phyloP scores from a whole-genome alignment of 805 yeast species.

The Komagataella pseudopastoris region DNA sequence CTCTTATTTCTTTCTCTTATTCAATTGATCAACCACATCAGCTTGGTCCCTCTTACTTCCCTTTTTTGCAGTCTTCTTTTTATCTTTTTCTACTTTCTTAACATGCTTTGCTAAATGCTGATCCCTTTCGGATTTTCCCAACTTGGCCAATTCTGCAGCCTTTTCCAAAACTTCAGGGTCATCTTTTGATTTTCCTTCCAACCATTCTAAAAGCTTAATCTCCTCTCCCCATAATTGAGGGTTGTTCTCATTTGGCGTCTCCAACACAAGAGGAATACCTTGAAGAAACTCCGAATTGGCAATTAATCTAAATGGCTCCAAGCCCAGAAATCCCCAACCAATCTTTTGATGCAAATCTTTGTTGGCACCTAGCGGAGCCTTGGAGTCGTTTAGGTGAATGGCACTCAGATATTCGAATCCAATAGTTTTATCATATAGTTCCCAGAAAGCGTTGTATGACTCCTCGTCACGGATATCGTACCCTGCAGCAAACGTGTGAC shows the following conservation, averaged over 20 bases:
- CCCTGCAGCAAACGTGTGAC: conserved; percentile 95
- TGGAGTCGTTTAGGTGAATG: conserved; percentile 87
- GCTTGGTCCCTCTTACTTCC: not conserved
- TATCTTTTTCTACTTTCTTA: conserved; percentile 27
- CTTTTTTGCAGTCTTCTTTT: conserved; percentile 7
- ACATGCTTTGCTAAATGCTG: conserved; percentile 57
- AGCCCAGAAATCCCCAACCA: conserved; percentile 81
- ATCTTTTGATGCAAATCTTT: conserved; percentile 84
- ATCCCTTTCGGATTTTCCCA: conserved; percentile 58
- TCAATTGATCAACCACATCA: not conserved
- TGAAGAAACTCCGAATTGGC: conserved; percentile 55
- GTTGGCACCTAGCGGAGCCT: conserved; percentile 83
- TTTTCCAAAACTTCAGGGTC: conserved; percentile 43
- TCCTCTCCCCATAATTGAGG: conserved; percentile 67
- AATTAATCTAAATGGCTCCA: conserved; percentile 69
- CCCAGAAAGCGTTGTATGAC: conserved; percentile 57
- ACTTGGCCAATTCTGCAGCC: conserved; percentile 30
- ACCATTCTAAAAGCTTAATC: conserved; percentile 72
- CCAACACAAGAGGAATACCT: conserved; percentile 69
- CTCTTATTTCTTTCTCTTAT: not conserved
- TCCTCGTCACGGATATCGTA: conserved; percentile 63
- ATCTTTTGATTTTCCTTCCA: conserved; percentile 39
- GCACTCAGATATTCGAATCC: conserved; percentile 70
- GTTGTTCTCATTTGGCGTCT: conserved; percentile 68
- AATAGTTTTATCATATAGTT: conserved; percentile 53